These are phyloP conservation scores for Candida tetrigidarum DNA, from an alignment of 1,139 yeast genomes.

Conservation along the genomic window DNA sequence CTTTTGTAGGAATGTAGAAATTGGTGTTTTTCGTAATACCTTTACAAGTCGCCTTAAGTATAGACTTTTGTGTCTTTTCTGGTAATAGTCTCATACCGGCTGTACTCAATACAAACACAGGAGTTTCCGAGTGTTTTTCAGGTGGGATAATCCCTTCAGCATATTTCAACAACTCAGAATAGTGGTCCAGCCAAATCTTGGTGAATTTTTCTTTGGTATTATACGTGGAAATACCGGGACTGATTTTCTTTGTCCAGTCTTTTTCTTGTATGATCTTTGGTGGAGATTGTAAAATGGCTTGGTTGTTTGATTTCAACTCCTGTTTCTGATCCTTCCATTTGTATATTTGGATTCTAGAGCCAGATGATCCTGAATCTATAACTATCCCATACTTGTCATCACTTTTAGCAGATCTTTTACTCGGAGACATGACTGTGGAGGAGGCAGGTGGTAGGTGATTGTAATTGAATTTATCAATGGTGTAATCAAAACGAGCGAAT, in stretches of 20 bases:
- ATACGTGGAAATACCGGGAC: slow-evolving; percentile 73
- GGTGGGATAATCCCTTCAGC: slow-evolving; percentile 65
- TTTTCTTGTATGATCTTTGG: slow-evolving; percentile 64
- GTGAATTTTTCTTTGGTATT: slow-evolving; percentile 36
- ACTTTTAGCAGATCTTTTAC: slow-evolving; percentile 15
- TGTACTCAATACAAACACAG: slow-evolving; percentile 74
- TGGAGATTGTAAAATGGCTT: slow-evolving; percentile 48
- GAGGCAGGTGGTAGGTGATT: too few relatives aligned
- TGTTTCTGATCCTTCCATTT: slow-evolving; percentile 59
- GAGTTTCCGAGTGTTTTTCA: slow-evolving; percentile 57
- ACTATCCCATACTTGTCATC: slow-evolving; percentile 64
- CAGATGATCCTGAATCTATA: slow-evolving; percentile 83
- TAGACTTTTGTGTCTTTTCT: slow-evolving; percentile 43
- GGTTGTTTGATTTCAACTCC: slow-evolving; percentile 25
- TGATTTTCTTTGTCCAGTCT: slow-evolving; percentile 62
- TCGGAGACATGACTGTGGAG: slow-evolving; percentile 13
- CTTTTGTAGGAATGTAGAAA: slow-evolving; percentile 42
- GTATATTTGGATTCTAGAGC: slow-evolving; percentile 73
- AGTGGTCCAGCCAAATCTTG: slow-evolving; percentile 64
- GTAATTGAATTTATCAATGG: too few relatives aligned
- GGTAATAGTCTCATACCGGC: slow-evolving; percentile 81
- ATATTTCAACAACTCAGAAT: slow-evolving; percentile 54
- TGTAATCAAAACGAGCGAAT: not conserved
- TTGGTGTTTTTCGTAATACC: slow-evolving; percentile 50
- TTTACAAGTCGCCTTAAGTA: slow-evolving; percentile 57